These are phyloP conservation scores for Lactifluus volemus DNA, from an alignment of 768 basidiomycete species.

Conservation along the genomic window DNA sequence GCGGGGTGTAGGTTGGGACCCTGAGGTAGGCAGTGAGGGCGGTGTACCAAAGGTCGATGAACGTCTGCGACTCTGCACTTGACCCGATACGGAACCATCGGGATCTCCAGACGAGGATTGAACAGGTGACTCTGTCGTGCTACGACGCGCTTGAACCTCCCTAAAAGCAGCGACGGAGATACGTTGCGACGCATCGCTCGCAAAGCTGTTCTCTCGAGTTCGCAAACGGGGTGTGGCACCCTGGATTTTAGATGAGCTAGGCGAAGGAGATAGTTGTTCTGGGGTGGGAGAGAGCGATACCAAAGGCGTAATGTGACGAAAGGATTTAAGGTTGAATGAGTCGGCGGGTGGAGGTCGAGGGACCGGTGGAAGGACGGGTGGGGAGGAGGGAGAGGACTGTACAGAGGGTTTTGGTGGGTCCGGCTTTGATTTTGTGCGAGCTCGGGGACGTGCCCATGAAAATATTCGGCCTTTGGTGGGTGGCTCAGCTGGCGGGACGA, in stretches of 20 bases:
- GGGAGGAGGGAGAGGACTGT: conserved; percentile 1
- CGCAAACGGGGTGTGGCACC: conserved; percentile 36
- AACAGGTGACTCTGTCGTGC: conserved; percentile 50
- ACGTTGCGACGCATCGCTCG: conserved; percentile 60
- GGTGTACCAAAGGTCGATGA: conserved; percentile 9
- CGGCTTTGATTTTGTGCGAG: conserved; percentile 34
- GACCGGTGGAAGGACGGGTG: neutral
- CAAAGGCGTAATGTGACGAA: conserved; percentile 54
- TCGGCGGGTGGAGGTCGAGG: conserved; percentile 15
- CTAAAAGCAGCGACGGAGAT: conserved; percentile 78
- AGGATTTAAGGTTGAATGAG: conserved; percentile 69
- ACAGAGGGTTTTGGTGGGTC: conserved; percentile 23
- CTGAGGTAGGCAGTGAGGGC: neutral
- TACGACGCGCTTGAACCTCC: conserved; percentile 64
- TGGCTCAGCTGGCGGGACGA: conserved; percentile 16
- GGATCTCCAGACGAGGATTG: conserved; percentile 24
- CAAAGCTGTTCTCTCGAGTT: conserved; percentile 48
- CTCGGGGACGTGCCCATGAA: conserved; percentile 35
- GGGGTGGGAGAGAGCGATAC: conserved; percentile 23
- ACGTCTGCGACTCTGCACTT: conserved; percentile 9
- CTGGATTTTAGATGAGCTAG: conserved; percentile 3
- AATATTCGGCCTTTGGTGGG: conserved; percentile 33
- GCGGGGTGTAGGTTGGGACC: neutral
- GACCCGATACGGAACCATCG: neutral
- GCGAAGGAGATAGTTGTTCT: conserved; percentile 20